Conservation (phyloP, 1,284 basidiomycete genomes). For the Stygiomarasmius scandens region DNA sequence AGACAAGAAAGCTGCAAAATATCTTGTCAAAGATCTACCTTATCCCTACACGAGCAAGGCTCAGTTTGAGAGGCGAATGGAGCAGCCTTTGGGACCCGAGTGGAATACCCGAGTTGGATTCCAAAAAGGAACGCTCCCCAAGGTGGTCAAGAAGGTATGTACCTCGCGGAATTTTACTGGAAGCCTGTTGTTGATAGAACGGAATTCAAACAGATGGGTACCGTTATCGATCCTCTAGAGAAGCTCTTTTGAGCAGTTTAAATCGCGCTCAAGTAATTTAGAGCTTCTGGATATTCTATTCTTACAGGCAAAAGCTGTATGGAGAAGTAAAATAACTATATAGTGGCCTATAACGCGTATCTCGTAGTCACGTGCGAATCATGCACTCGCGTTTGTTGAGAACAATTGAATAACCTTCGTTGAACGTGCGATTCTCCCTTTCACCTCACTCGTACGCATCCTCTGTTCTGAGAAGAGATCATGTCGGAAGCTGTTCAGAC, state of each 20-base stretch:
- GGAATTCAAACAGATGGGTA: constrained; percentile 53
- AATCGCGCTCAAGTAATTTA: too few species aligned
- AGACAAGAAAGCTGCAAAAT: constrained; percentile 92
- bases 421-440: too few species aligned
- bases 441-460: too few species aligned
- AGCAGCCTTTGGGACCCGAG: constrained; percentile 82
- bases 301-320: too few species aligned
- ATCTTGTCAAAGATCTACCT: constrained; percentile 87
- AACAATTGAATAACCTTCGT: too few species aligned
- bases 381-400: too few species aligned
- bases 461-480: too few species aligned
- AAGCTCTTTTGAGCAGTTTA: constrained; percentile 39
- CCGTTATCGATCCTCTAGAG: constrained; percentile 74
- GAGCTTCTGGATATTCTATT: too few species aligned
- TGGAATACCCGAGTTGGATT: constrained; percentile 93
- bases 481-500: too few species aligned
- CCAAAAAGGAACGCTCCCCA: constrained; percentile 83
- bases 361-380: too few species aligned
- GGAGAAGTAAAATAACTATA: too few species aligned
- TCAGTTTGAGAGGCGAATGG: constrained; percentile 87
- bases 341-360: too few species aligned
- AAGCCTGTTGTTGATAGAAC: constrained; percentile 13
- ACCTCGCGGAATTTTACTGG: constrained; percentile 8
- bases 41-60: constrained; percentile 91
- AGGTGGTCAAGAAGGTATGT: constrained; percentile 83